Evolutionary conservation across 1,284 basidiomycete species (phyloP).

Genomic region (Sporisorium graminicola): DNA sequence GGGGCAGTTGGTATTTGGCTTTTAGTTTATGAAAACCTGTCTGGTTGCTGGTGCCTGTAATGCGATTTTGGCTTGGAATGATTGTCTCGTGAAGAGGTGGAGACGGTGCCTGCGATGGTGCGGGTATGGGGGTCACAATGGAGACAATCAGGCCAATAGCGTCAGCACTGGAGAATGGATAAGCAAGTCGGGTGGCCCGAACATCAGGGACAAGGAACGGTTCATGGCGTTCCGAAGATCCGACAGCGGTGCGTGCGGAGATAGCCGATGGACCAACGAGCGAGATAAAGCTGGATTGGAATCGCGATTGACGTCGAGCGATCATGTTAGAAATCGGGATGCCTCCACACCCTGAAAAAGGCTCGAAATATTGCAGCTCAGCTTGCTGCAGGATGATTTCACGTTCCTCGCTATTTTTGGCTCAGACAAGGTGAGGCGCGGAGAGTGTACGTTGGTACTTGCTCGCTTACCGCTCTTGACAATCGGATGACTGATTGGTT

Average conservation of each 20-base stretch:
- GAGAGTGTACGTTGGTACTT: not conserved
- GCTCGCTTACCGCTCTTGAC: not conserved
- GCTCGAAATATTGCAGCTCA: not conserved
- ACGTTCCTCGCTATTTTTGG: not conserved
- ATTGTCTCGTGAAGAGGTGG: not conserved
- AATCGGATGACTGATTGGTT: not conserved
- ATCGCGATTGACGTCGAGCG: constrained; percentile 12
- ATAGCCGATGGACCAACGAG: constrained; percentile 24
- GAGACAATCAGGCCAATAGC: not conserved
- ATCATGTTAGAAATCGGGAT: too few relatives aligned
- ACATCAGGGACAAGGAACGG: not conserved
- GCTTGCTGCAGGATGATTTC: constrained; percentile 10
- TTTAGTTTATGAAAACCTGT: not conserved
- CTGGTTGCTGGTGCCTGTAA: too few relatives aligned
- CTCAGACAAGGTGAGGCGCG: not conserved
- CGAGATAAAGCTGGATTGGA: not conserved
- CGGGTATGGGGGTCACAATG: not conserved
- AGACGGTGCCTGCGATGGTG: not conserved
- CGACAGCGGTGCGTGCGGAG: constrained; percentile 36
- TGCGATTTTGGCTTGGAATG: too few relatives aligned
- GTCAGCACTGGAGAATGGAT: not conserved
- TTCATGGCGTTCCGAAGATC: constrained; percentile 29
- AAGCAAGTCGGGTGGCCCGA: constrained; percentile 2
- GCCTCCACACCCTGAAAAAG: constrained; percentile 21
- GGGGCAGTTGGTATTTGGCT: too few relatives aligned